Evolutionary conservation across 495 filamentous ascomycete genomes (phyloP), one percentile per base, ranked within the genome.

Genomic region (Mycothermus thermophilus): DNA sequence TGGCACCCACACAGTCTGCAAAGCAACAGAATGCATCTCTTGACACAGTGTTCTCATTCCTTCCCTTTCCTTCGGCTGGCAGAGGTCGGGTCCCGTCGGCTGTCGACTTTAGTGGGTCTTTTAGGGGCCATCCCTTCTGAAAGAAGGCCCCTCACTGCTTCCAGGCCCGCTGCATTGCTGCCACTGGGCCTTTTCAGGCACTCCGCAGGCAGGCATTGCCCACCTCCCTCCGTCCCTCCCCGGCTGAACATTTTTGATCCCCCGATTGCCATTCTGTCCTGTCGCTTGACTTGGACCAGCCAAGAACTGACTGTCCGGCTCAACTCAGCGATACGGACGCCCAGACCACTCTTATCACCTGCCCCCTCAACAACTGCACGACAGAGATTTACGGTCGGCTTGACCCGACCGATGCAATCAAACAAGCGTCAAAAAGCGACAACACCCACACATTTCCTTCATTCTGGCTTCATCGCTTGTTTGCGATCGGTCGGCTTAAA

Each of bases 391-490:
- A 53, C 41, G 38, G 40, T 45, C 38, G 34, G 35, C 35, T 43
- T 37, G 46, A 40, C 32, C 32, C 33, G 21, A 27, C 26, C 35
- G 38, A 45, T 27, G 49, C 48, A 52, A 50, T 48, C 44, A 44
- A 44, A 26, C 35, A 33, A 46, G 50, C 32, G 44, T 44, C 31
- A 59, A 31, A 41, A 64, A 55, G 40, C 76, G 69, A 37, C 76
- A 75, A 46, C 75, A 72, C 80, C 80, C 83, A 49, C 85, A 74
- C 32, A 54, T 69, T 75, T 50, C 64, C 75, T 80, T 74, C 42
- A 34, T 51, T 57, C 34, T 40, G 42, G 67, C 55, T 31, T 34
- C 34, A 3, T 16, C 24, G 34, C 47, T 37, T 58, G 52, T 60
- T 54, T 59, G 50, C 33, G 9, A 16, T 24, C 27, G 33, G 34